phyloP scores from a whole-genome alignment of 768 basidiomycete genomes.

The Boletus barrowsii region DNA sequence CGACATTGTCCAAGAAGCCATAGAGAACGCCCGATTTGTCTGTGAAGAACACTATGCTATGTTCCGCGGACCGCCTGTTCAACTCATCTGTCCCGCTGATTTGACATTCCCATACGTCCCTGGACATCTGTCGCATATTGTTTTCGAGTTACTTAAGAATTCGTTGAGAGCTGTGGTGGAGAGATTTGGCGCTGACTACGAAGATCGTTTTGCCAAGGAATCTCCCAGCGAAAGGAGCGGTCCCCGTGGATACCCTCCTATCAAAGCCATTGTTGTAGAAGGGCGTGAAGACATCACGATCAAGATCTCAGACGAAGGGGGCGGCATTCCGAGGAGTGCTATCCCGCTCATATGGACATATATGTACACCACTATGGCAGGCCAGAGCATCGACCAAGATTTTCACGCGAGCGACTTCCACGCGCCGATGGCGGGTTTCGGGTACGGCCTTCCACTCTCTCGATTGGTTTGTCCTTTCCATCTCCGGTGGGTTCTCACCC shows the following conservation, averaged over 20 bases:
- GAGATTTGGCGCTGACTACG: slow-evolving; percentile 78
- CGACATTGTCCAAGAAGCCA: slow-evolving; percentile 97
- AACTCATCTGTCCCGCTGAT: slow-evolving; percentile 87
- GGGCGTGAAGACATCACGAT: slow-evolving; percentile 98
- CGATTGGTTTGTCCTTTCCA: slow-evolving; percentile 61
- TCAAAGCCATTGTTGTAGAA: slow-evolving; percentile 73
- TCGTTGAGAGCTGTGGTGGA: slow-evolving; percentile 96
- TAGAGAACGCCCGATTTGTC: slow-evolving; percentile 92
- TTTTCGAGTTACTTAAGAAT: slow-evolving; percentile 97
- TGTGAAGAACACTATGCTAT: slow-evolving; percentile 97
- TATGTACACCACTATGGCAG: slow-evolving; percentile 89
- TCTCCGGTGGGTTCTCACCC: slow-evolving; percentile 59
- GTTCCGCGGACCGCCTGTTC: slow-evolving; percentile 94
- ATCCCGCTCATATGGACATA: slow-evolving; percentile 98
- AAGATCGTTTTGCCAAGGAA: slow-evolving; percentile 37
- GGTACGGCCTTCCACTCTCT: slow-evolving; percentile 91
- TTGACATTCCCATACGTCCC: slow-evolving; percentile 94
- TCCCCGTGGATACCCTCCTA: slow-evolving; percentile 22
- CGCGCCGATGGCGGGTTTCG: slow-evolving; percentile 98
- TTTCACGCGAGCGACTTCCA: slow-evolving; percentile 85
- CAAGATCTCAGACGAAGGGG: slow-evolving; percentile 98
- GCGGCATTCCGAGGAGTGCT: slow-evolving; percentile 78
- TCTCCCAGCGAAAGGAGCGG: slow-evolving; percentile 1
- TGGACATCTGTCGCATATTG: slow-evolving; percentile 93
- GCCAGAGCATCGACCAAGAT: slow-evolving; percentile 69